Evolutionary conservation across 345 rosid genomes (phyloP).

Genomic region (Euphorbia pulcherrima): DNA sequence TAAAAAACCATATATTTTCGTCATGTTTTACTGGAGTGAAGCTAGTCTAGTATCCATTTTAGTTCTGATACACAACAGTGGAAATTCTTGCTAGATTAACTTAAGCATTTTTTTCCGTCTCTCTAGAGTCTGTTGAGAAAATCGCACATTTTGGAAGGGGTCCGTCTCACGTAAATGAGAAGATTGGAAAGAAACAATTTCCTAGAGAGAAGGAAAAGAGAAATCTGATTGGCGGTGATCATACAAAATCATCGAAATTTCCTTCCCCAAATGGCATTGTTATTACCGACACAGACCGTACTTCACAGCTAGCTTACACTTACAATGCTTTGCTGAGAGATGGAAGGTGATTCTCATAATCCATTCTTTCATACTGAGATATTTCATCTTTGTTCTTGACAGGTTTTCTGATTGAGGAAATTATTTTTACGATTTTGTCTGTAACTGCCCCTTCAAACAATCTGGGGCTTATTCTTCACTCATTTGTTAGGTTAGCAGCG

Average conservation of each 20-base stretch:
- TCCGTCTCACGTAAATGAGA: constrained; percentile 35
- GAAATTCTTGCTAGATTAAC: neutral
- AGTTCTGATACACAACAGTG: no score
- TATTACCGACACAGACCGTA: constrained; percentile 32
- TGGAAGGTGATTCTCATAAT: constrained; percentile 55
- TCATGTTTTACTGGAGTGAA: constrained; percentile 11
- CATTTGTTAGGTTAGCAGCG: constrained; percentile 54
- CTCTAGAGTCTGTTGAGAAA: constrained; percentile 41
- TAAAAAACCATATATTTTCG: constrained; percentile 7
- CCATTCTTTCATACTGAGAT: neutral
- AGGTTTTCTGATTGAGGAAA: neutral
- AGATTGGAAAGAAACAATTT: constrained; percentile 28
- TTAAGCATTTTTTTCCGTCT: neutral
- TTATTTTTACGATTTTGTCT: neutral
- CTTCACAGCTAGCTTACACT: constrained; percentile 30
- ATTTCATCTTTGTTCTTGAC: constrained; percentile 2
- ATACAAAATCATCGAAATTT: constrained; percentile 31
- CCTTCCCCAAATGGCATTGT: constrained; percentile 32
- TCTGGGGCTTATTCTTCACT: constrained; percentile 19
- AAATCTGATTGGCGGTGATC: constrained; percentile 30
- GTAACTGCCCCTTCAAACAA: neutral
- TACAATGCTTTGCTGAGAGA: constrained; percentile 57
- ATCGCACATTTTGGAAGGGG: constrained; percentile 31
- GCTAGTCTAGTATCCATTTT: neutral
- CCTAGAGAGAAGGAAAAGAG: constrained; percentile 33